Conservation (phyloP, 306 rosid species). For the Pueraria montana region DNA sequence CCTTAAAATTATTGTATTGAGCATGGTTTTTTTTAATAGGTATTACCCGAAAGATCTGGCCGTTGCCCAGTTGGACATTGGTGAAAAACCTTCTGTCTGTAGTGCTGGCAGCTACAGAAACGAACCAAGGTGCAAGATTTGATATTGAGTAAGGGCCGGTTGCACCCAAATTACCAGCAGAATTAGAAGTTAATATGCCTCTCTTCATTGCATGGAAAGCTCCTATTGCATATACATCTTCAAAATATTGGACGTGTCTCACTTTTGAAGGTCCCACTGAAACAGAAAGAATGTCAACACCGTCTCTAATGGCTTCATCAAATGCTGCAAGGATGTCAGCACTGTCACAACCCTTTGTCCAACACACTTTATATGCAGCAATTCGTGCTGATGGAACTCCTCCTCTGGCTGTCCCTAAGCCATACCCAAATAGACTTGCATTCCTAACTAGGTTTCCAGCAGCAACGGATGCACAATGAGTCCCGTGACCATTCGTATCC, state of each 20-base stretch:
- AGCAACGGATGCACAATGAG: constrained; percentile 58
- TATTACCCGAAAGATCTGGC: background rate
- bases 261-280: background rate
- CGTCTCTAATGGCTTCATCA: background rate
- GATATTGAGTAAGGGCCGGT: background rate
- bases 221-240: background rate
- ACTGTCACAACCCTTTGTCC: background rate
- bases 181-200: background rate
- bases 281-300: background rate
- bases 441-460: constrained; percentile 51
- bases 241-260: accelerated
- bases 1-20: too few species aligned
- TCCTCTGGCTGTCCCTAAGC: constrained; percentile 47
- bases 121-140: constrained; percentile 54
- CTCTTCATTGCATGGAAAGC: constrained; percentile 17
- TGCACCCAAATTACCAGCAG: constrained; percentile 45
- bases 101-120: constrained; percentile 66
- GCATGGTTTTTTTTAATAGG: too few species aligned
- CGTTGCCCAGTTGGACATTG: constrained; percentile 45
- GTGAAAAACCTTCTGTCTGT: constrained; percentile 57
- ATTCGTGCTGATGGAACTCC: constrained; percentile 45
- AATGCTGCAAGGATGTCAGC: constrained; percentile 40
- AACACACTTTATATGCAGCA: constrained; percentile 38
- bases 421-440: constrained; percentile 17
- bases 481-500: constrained; percentile 58